These are phyloP conservation scores for Leccinum pachyderme DNA, from an alignment of 1,284 basidiomycete genomes.

Conservation along the genomic window DNA sequence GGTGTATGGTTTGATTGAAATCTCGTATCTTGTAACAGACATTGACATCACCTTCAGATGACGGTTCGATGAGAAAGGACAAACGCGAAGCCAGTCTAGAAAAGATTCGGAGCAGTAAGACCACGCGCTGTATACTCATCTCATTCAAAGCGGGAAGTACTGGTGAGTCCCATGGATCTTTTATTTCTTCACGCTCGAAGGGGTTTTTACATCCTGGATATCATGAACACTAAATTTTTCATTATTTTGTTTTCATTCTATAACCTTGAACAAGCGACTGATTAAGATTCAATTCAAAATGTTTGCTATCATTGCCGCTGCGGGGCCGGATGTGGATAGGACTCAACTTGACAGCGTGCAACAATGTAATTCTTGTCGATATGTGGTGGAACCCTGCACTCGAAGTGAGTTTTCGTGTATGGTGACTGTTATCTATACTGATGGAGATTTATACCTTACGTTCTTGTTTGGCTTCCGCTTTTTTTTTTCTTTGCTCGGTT, in stretches of 20 bases:
- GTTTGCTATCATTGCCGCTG: not conserved
- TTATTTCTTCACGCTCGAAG: not conserved
- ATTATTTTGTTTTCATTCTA: not conserved
- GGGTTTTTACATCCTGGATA: not conserved
- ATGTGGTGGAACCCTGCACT: constrained; percentile 96
- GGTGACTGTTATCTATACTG: constrained; percentile 5
- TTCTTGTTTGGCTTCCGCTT: not conserved
- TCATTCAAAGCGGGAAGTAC: constrained; percentile 96
- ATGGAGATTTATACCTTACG: constrained; percentile 5
- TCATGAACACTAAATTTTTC: not conserved
- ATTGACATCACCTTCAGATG: constrained; percentile 51
- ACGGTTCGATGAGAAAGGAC: constrained; percentile 80
- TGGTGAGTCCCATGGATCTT: constrained; percentile 44
- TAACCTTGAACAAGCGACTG: constrained; percentile 10
- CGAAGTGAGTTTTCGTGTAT: constrained; percentile 47
- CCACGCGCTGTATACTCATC: constrained; percentile 79
- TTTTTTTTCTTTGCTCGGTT: not conserved
- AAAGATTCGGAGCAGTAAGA: constrained; percentile 64
- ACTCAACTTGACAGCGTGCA: constrained; percentile 92
- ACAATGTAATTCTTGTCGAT: constrained; percentile 90
- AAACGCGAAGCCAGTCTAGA: constrained; percentile 75
- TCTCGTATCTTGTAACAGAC: not conserved
- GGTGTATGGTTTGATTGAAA: constrained; percentile 53
- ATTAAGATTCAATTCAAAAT: constrained; percentile 9
- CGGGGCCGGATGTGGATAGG: constrained; percentile 42